These are phyloP conservation scores for Jaenimonas drosophilae DNA, from an alignment of 208 protist species.

Conservation along the genomic window DNA sequence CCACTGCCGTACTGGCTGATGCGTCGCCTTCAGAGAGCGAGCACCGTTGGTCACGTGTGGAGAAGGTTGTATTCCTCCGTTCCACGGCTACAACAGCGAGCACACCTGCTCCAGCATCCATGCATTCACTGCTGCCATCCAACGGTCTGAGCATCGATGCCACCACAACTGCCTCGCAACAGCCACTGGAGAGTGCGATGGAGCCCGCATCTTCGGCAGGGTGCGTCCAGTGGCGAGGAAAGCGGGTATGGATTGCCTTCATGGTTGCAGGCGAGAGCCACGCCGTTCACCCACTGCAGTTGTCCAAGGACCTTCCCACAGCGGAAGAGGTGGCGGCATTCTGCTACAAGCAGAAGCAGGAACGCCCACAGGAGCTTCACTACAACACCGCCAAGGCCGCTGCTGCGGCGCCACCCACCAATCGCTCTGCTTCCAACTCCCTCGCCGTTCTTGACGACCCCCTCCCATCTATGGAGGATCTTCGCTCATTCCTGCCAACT, in stretches of 20 bases:
- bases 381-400: slow-evolving; percentile 10
- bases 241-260: slow-evolving; percentile 46
- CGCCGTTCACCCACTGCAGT: slow-evolving; percentile 29
- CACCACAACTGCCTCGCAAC: no score
- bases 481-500: slow-evolving; percentile 33
- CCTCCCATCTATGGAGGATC: no score
- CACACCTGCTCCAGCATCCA: not conserved
- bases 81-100: not conserved
- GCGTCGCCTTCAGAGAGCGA: no score
- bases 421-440: not conserved
- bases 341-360: slow-evolving; percentile 21
- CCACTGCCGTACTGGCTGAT: no score
- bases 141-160: not conserved
- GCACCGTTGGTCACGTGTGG: slow-evolving; percentile 51
- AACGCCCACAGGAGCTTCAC: slow-evolving; percentile 16
- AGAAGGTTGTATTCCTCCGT: slow-evolving; percentile 8
- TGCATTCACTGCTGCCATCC: not conserved
- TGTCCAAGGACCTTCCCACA: slow-evolving; percentile 47
- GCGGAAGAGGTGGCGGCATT: slow-evolving; percentile 44
- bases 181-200: no score
- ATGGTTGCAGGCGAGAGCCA: slow-evolving; percentile 39
- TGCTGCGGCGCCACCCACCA: not conserved
- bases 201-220: no score
- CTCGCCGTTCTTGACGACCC: not conserved
- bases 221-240: slow-evolving; percentile 33